phyloP scores from a whole-genome alignment of 371 early-diverging fungal genomes.

The Zopfochytrium polystomum region DNA sequence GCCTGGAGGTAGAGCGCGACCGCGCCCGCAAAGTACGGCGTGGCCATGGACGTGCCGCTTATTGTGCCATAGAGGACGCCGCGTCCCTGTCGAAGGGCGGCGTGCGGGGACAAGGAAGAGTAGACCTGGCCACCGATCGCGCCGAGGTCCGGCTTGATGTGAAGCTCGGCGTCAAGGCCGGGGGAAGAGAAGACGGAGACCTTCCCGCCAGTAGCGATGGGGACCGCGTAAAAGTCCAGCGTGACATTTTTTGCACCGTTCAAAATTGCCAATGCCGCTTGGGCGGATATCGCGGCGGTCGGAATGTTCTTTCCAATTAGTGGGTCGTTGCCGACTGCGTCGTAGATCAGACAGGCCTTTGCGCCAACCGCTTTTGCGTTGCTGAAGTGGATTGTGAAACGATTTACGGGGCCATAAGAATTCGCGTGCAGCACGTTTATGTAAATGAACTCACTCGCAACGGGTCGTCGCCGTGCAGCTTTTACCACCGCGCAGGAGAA shows the following conservation, averaged over 20 bases:
- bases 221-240: background rate
- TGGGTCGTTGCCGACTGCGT: background rate
- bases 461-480: too few species aligned
- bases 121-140: constrained; percentile 30
- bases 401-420: too few species aligned
- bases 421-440: too few species aligned
- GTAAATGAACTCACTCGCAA: too few species aligned
- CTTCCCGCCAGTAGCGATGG: constrained; percentile 30
- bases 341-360: constrained; percentile 33
- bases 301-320: constrained; percentile 13
- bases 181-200: constrained; percentile 46
- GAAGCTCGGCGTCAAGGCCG: too few species aligned
- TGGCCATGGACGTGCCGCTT: constrained; percentile 53
- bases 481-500: too few species aligned
- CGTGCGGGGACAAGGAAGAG: constrained; percentile 18
- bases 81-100: background rate
- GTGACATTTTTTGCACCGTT: too few species aligned
- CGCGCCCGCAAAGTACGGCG: constrained; percentile 38
- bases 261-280: constrained; percentile 12
- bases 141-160: constrained; percentile 33
- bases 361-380: constrained; percentile 30
- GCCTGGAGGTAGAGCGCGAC: constrained; percentile 29
- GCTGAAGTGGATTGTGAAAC: constrained; percentile 12
- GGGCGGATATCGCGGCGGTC: constrained; percentile 7
- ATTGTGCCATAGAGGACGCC: constrained; percentile 12